Conservation (phyloP, 2,329 filamentous ascomycete species). For the Botryotinia calthae region DNA sequence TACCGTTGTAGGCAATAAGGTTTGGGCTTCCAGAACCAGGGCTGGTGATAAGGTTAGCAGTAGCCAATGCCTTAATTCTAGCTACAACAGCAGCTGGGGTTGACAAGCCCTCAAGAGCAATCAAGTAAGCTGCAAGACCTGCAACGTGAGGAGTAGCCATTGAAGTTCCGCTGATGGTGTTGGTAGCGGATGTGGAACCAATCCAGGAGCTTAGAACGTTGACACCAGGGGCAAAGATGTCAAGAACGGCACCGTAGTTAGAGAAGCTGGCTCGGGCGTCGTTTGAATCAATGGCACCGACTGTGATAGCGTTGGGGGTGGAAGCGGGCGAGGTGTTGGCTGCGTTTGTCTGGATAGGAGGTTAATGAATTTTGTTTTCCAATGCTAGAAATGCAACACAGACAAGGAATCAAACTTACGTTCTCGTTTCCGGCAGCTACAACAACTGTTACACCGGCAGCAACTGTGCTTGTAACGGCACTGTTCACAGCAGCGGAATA, state of each 20-base stretch:
- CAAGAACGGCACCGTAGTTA: slow-evolving; percentile 51
- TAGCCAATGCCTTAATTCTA: slow-evolving; percentile 42
- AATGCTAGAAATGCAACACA: not conserved
- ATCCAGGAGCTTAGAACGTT: slow-evolving; percentile 49
- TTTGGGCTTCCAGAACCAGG: slow-evolving; percentile 47
- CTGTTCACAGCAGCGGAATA: slow-evolving; percentile 49
- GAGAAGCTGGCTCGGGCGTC: slow-evolving; percentile 46
- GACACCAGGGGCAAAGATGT: slow-evolving; percentile 52
- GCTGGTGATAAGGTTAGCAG: slow-evolving; percentile 42
- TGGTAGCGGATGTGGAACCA: slow-evolving; percentile 44
- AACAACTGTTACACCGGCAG: slow-evolving; percentile 49
- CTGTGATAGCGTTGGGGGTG: slow-evolving; percentile 49
- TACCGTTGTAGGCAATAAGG: slow-evolving; percentile 55
- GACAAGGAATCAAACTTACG: slow-evolving; percentile 14
- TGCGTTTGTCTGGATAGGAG: slow-evolving; percentile 36
- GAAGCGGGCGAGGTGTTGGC: slow-evolving; percentile 48
- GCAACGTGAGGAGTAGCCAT: slow-evolving; percentile 64
- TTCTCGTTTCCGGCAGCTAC: slow-evolving; percentile 55
- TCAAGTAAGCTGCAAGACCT: slow-evolving; percentile 66
- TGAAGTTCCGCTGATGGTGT: slow-evolving; percentile 57
- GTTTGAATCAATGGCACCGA: slow-evolving; percentile 47
- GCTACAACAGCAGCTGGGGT: slow-evolving; percentile 43
- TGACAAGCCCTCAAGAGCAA: slow-evolving; percentile 46
- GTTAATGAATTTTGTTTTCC: not conserved
- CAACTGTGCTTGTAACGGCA: slow-evolving; percentile 48